Percentiles rank a stretch among this genome's conserved stretches.
These are phyloP conservation scores for Talaromyces sp. DNA, from an alignment of 2,329 filamentous ascomycete species.

Conservation along the genomic window DNA sequence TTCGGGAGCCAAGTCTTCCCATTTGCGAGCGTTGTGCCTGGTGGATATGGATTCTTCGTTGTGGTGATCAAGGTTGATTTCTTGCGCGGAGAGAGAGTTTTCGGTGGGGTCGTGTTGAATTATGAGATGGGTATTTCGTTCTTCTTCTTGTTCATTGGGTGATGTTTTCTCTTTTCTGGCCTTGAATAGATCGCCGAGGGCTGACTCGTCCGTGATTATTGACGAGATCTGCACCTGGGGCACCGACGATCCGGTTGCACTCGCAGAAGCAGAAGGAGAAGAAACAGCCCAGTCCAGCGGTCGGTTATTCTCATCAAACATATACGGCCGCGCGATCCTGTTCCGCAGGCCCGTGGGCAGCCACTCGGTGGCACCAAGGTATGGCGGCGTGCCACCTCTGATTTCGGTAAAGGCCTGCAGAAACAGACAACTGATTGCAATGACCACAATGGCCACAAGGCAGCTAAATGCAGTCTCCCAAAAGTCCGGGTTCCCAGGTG, in stretches of 20 bases:
- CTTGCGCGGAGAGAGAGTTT: constrained; percentile 4
- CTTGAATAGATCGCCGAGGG: constrained; percentile 26
- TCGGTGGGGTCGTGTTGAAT: constrained; percentile 17
- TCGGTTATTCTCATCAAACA: constrained; percentile 19
- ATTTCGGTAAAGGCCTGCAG: constrained; percentile 60
- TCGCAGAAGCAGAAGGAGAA: constrained; percentile 2
- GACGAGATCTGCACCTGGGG: constrained; percentile 6
- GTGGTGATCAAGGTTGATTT: not conserved
- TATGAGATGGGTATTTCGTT: constrained; percentile 18
- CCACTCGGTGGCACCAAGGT: constrained; percentile 53
- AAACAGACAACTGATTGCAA: constrained; percentile 59
- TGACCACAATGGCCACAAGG: constrained; percentile 56
- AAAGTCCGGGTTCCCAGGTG: constrained; percentile 51
- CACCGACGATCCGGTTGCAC: not conserved
- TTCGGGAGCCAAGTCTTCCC: constrained; percentile 64
- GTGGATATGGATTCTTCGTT: constrained; percentile 1
- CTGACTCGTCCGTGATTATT: constrained; percentile 10
- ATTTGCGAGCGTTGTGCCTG: constrained; percentile 39
- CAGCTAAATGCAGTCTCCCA: constrained; percentile 53
- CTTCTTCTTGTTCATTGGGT: not conserved
- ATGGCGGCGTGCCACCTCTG: constrained; percentile 52
- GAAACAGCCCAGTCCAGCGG: not conserved
- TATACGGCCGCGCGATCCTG: constrained; percentile 36
- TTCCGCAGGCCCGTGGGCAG: constrained; percentile 50
- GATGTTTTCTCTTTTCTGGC: constrained; percentile 11